phyloP scores from a whole-genome alignment of 768 basidiomycete species.

The Crassisporium funariophilum region DNA sequence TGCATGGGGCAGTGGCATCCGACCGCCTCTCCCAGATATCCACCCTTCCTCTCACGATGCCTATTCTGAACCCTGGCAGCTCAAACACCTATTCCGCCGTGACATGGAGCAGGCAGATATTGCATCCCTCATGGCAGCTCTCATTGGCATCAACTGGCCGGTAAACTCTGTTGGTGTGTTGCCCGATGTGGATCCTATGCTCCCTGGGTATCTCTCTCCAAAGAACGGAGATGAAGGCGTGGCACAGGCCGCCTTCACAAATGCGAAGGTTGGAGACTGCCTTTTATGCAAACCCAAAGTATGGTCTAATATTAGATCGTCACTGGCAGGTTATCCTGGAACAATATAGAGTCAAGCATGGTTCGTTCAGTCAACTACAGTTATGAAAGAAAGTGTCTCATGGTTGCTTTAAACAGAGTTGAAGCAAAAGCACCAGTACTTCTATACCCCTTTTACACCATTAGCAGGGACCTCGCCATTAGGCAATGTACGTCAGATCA shows the following conservation, averaged over 20 bases:
- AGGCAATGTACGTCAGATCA: slow-evolving; percentile 35
- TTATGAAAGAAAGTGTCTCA: too few relatives aligned
- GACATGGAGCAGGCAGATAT: slow-evolving; percentile 88
- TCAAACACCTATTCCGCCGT: slow-evolving; percentile 58
- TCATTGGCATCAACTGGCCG: slow-evolving; percentile 75
- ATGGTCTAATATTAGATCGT: background rate
- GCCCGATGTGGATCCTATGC: slow-evolving; percentile 68
- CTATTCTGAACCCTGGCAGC: slow-evolving; percentile 66
- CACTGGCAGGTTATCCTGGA: slow-evolving; percentile 60
- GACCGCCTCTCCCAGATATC: slow-evolving; percentile 63
- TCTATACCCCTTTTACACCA: slow-evolving; percentile 62
- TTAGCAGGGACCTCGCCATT: slow-evolving; percentile 39
- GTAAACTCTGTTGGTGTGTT: slow-evolving; percentile 83
- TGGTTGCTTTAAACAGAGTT: slow-evolving; percentile 46
- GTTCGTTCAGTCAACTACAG: too few relatives aligned
- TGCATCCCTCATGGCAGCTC: slow-evolving; percentile 72
- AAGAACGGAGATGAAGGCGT: slow-evolving; percentile 47
- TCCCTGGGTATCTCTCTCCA: slow-evolving; percentile 59
- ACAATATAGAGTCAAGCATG: slow-evolving; percentile 77
- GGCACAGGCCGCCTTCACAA: slow-evolving; percentile 60
- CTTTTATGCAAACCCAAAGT: background rate
- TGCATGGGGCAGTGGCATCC: slow-evolving; percentile 79
- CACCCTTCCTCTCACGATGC: slow-evolving; percentile 66
- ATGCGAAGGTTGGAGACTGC: slow-evolving; percentile 51
- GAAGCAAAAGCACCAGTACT: slow-evolving; percentile 57